These are phyloP conservation scores for Fusarium sp. DNA, from an alignment of 2,329 filamentous ascomycete genomes.

Conservation along the genomic window DNA sequence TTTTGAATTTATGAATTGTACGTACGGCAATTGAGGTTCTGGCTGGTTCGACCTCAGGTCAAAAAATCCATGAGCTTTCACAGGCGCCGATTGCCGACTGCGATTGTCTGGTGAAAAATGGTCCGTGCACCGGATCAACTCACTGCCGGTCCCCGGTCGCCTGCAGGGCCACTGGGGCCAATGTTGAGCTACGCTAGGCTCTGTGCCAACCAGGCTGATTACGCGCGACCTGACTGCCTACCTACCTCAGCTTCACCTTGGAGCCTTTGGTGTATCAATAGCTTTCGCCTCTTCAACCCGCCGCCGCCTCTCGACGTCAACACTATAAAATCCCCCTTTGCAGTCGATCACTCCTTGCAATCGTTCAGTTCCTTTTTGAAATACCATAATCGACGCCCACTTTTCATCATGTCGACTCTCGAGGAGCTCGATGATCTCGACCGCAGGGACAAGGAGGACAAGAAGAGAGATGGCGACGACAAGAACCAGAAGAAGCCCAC, in stretches of 20 bases:
- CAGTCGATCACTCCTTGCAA: background rate
- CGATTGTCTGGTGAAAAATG: slow-evolving; percentile 7
- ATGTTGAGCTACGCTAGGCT: slow-evolving; percentile 34
- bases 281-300: slow-evolving; percentile 29
- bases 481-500: slow-evolving; percentile 62
- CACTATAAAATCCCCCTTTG: background rate
- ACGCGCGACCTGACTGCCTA: slow-evolving; percentile 53
- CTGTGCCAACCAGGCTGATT: slow-evolving; percentile 45
- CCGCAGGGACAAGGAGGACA: slow-evolving; percentile 83
- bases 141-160: slow-evolving; percentile 38
- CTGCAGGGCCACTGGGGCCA: slow-evolving; percentile 31
- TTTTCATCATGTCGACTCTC: slow-evolving; percentile 83
- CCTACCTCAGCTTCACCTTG: slow-evolving; percentile 41
- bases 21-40: slow-evolving; percentile 26
- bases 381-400: slow-evolving; percentile 16
- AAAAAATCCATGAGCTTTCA: slow-evolving; percentile 42
- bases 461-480: slow-evolving; percentile 58
- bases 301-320: slow-evolving; percentile 12
- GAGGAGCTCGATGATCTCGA: slow-evolving; percentile 94
- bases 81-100: slow-evolving; percentile 21
- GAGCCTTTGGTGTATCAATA: slow-evolving; percentile 33
- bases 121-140: slow-evolving; percentile 48
- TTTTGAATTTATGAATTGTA: slow-evolving; percentile 3
- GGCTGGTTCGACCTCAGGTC: slow-evolving; percentile 28
- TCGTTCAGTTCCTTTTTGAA: background rate